Evolutionary conservation across 75 land plant genomes (phyloP).

Genomic region (Gnetum montanum): DNA sequence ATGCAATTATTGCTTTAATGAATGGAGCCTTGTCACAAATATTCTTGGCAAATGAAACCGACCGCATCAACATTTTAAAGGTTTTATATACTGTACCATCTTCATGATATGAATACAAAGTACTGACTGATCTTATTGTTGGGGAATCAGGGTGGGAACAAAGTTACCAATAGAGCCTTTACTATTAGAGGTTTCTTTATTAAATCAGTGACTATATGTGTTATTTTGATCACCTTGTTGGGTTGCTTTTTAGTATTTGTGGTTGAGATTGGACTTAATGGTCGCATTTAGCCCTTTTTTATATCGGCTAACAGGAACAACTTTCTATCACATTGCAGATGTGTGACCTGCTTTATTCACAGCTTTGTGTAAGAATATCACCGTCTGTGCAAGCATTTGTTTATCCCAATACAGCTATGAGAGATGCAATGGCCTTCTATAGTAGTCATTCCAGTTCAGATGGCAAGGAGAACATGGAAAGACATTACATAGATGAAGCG

Average conservation of each 20-base stretch:
- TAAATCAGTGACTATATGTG: neutral
- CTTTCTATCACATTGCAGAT: too few species aligned
- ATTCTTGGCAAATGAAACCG: slow-evolving; percentile 75
- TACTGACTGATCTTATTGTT: neutral
- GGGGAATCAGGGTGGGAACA: neutral
- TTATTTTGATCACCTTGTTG: too few species aligned
- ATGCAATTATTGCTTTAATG: slow-evolving; percentile 78
- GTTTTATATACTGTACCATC: slow-evolving; percentile 25
- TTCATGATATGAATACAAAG: too few species aligned
- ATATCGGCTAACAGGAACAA: too few species aligned
- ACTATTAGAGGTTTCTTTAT: neutral
- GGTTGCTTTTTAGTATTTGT: too few species aligned
- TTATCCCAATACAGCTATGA: slow-evolving; percentile 7
- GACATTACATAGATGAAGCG: slow-evolving; percentile 5
- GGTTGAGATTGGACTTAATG: too few species aligned
- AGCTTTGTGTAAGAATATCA: slow-evolving; percentile 62
- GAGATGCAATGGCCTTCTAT: slow-evolving; percentile 11
- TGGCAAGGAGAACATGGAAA: slow-evolving; percentile 8
- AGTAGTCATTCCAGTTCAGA: slow-evolving; percentile 5
- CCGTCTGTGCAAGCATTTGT: slow-evolving; percentile 6
- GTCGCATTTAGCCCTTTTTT: too few species aligned
- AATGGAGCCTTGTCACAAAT: slow-evolving; percentile 67
- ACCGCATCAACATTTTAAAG: slow-evolving; percentile 88
- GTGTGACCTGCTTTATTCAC: slow-evolving; percentile 92
- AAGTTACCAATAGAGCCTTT: neutral